Conservation (phyloP, 2,329 filamentous ascomycete species). For the Trichocomaceae sp. region DNA sequence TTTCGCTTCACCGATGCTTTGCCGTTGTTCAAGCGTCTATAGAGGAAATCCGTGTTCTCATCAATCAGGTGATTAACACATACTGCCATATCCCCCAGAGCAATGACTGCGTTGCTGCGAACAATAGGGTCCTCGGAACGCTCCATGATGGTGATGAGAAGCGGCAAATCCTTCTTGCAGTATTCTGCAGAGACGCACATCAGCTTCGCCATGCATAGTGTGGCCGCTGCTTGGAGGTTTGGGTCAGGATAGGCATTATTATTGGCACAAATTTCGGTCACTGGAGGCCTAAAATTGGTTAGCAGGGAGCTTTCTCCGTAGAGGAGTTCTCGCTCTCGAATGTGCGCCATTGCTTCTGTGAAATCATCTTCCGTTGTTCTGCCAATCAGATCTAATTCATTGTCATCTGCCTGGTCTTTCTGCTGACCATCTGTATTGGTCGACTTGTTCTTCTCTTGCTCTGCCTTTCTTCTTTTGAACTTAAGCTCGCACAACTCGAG, state of each 20-base stretch:
- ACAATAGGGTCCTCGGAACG: constrained; percentile 86
- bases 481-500: constrained; percentile 95
- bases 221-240: constrained; percentile 85
- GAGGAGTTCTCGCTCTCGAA: constrained; percentile 75
- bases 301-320: constrained; percentile 81
- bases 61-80: constrained; percentile 99
- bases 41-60: constrained; percentile 97
- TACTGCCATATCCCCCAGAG: constrained; percentile 96
- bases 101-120: constrained; percentile 92
- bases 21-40: constrained; percentile 80
- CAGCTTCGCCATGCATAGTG: constrained; percentile 89
- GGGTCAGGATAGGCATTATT: constrained; percentile 88
- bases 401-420: constrained; percentile 58
- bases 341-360: constrained; percentile 76
- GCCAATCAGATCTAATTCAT: constrained; percentile 92
- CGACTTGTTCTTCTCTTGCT: constrained; percentile 44
- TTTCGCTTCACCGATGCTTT: constrained; percentile 91
- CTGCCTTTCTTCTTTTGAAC: constrained; percentile 84
- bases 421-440: constrained; percentile 40
- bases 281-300: constrained; percentile 83
- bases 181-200: constrained; percentile 98
- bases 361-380: constrained; percentile 95
- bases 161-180: constrained; percentile 83
- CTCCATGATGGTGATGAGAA: constrained; percentile 97
- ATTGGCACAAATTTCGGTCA: constrained; percentile 88